Conservation (phyloP, 1,284 basidiomycete genomes). For the Coniferiporia sulphurascens region DNA sequence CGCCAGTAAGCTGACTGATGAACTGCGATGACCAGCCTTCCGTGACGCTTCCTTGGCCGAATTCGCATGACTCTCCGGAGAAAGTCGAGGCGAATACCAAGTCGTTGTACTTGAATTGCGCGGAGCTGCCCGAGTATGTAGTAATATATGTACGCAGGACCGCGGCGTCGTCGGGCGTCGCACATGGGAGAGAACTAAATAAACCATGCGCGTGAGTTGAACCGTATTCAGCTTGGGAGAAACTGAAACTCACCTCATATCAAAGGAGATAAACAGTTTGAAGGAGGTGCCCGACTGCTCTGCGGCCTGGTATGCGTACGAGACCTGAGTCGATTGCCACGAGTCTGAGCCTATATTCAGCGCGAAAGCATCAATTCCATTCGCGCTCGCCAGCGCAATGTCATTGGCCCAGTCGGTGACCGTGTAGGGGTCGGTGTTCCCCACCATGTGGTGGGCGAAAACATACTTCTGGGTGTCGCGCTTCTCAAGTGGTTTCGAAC, state of each 20-base stretch:
- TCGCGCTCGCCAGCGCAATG: slow-evolving; percentile 50
- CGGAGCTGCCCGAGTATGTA: slow-evolving; percentile 52
- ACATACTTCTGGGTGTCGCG: slow-evolving; percentile 43
- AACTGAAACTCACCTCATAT: slow-evolving; percentile 55
- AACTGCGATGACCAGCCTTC: slow-evolving; percentile 60
- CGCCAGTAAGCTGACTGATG: slow-evolving; percentile 40
- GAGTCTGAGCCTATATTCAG: slow-evolving; percentile 61
- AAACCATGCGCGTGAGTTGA: slow-evolving; percentile 9
- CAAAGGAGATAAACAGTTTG: slow-evolving; percentile 77
- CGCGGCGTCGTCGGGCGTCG: slow-evolving; percentile 45
- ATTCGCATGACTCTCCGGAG: slow-evolving; percentile 69
- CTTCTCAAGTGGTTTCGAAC: not conserved
- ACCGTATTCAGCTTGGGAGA: not conserved
- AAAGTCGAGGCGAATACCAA: slow-evolving; percentile 74
- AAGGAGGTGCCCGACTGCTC: slow-evolving; percentile 51
- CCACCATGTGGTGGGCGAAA: slow-evolving; percentile 64
- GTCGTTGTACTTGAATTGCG: slow-evolving; percentile 56
- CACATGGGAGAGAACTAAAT: slow-evolving; percentile 52
- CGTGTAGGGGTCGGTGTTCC: slow-evolving; percentile 63
- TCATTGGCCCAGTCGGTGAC: slow-evolving; percentile 51
- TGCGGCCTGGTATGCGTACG: slow-evolving; percentile 67
- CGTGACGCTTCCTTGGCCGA: slow-evolving; percentile 50
- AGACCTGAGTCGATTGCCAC: slow-evolving; percentile 62
- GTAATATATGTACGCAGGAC: slow-evolving; percentile 57
- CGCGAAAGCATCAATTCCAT: slow-evolving; percentile 64